Base-by-base conservation (phyloP, 257 asterid species). In the Fraxinus quadrangulata region DNA sequence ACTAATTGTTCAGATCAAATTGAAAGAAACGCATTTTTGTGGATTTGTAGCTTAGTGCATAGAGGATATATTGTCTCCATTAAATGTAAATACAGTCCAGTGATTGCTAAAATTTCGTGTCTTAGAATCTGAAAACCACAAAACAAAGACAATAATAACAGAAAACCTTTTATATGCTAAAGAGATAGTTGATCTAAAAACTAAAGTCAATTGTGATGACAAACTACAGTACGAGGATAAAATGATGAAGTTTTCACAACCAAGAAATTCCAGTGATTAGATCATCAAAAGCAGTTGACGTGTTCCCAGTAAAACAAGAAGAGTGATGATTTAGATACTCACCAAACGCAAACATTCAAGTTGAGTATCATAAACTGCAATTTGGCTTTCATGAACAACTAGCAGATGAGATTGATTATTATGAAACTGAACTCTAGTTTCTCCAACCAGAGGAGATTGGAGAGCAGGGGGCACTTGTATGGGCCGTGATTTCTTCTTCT, bases 331-430 rank as follows among this genome's bases (percentile, higher is more conserved):
- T 30, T 23, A 78, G 70, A 74, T 75, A 86, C 93, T 85, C 63
- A 94, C 99, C 81, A 92, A 88, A 34, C 89, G 89, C 79, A 87
- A 74, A 76, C 97, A 91, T 77, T 93, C 98, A 72, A 93, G 98
- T 82, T 93, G 98, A 73, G 93, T 81, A 85, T 91, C 97, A 28
- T 87, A 93, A 77, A 92, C 75, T 23, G 96, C 89, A 34, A 93
- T 87, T 79, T 93, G 98, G 88, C 91, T 93, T 85, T 91, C 98
- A 81, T 93, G 98, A 78, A 88, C 88, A 49, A 91, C 98, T 49
- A 93, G 84, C 33, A 93, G 79, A 84, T 91, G 96, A 21, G 96
- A 86, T 84, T 93, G 98, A 88, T 91, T 89, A 80, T 91, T 91
- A 80, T 90, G 97, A 84, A 91, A 91, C 81, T 91, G 98, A 81